These are phyloP conservation scores for Phytophthora sp. DNA, from an alignment of 352 stramenopile genomes.

Conservation along the genomic window DNA sequence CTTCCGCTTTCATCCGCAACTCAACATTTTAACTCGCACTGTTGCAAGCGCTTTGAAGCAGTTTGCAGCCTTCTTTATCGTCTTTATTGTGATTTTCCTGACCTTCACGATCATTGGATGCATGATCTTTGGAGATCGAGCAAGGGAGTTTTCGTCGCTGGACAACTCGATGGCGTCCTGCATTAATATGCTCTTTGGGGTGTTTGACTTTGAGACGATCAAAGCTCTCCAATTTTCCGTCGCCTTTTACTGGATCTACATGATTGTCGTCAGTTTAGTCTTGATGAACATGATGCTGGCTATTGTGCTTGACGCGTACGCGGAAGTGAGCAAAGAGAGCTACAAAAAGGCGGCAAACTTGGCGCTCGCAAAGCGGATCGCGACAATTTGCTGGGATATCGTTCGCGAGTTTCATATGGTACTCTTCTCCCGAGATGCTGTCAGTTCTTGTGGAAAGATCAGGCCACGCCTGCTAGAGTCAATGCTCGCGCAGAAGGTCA, in stretches of 20 bases:
- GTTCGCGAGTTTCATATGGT: conserved; percentile 13
- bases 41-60: conserved; percentile 51
- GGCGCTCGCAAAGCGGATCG: conserved; percentile 26
- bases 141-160: conserved; percentile 54
- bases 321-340: conserved; percentile 45
- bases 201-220: conserved; percentile 62
- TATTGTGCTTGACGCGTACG: conserved; percentile 72
- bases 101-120: conserved; percentile 55
- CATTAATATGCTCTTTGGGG: conserved; percentile 72
- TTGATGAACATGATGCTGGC: conserved; percentile 82
- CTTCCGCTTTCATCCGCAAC: conserved; percentile 60
- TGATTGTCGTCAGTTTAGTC: conserved; percentile 66
- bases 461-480: conserved; percentile 25
- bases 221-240: conserved; percentile 42
- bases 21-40: conserved; percentile 66
- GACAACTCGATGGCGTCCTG: conserved; percentile 53
- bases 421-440: not conserved
- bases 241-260: conserved; percentile 73
- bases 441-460: conserved; percentile 27
- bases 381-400: conserved; percentile 30
- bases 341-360: conserved; percentile 35
- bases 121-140: conserved; percentile 63
- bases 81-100: conserved; percentile 64
- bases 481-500: conserved; percentile 9
- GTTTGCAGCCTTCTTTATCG: conserved; percentile 59